Evolutionary conservation across 1,284 basidiomycete genomes (phyloP).

Genomic region (Ganoderma lingzhi): DNA sequence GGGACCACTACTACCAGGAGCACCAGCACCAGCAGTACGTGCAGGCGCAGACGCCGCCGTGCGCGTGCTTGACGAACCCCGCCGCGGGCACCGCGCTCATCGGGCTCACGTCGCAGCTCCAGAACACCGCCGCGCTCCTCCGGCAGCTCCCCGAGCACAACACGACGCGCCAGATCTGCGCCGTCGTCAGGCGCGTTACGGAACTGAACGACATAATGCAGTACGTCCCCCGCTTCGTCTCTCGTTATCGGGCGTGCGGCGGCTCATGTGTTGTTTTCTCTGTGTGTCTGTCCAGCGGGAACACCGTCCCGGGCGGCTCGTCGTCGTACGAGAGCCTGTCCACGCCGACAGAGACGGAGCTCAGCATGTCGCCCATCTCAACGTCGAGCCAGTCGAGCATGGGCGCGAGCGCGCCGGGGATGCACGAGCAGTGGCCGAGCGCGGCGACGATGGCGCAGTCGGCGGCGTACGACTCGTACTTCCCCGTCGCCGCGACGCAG

Average conservation of each 20-base stretch:
- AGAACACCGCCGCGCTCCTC: slow-evolving; percentile 61
- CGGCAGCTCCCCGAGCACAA: slow-evolving; percentile 70
- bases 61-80: slow-evolving; percentile 71
- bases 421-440: slow-evolving; percentile 58
- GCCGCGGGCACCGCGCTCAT: slow-evolving; percentile 64
- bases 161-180: slow-evolving; percentile 56
- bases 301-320: slow-evolving; percentile 48
- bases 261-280: slow-evolving; percentile 27
- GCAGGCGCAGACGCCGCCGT: slow-evolving; percentile 42
- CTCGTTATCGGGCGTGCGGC: slow-evolving; percentile 10
- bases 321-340: slow-evolving; percentile 53
- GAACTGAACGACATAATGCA: slow-evolving; percentile 72
- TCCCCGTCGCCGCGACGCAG: slow-evolving; percentile 54
- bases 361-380: slow-evolving; percentile 69
- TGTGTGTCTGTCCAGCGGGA: slow-evolving; percentile 46
- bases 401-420: slow-evolving; percentile 17
- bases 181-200: slow-evolving; percentile 64
- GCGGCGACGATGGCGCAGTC: slow-evolving; percentile 48
- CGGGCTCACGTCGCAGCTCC: slow-evolving; percentile 69
- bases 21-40: slow-evolving; percentile 42
- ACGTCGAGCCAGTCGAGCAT: slow-evolving; percentile 62
- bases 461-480: slow-evolving; percentile 73
- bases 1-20: slow-evolving; percentile 40
- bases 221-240: slow-evolving; percentile 53
- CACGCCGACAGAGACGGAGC: slow-evolving; percentile 69